phyloP scores from a whole-genome alignment of 805 yeast species.

The Kazachstania kunashirensis region DNA sequence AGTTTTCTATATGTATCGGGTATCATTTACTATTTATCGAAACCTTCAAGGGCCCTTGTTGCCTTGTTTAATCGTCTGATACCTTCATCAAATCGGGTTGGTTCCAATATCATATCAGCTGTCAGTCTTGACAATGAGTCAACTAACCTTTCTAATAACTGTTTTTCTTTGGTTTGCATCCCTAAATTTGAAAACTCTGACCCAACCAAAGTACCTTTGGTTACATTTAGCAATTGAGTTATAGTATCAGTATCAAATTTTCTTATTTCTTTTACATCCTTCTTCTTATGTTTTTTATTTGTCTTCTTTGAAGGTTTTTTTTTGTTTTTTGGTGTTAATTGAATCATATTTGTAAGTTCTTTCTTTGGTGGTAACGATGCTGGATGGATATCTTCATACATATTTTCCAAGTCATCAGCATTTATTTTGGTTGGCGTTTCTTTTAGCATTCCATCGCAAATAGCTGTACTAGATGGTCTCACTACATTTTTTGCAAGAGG shows the following conservation, averaged over 20 bases:
- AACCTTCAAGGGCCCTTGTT: constrained; percentile 78
- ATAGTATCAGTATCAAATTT: constrained; percentile 26
- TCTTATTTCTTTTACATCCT: not conserved
- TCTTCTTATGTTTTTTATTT: not conserved
- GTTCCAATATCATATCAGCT: constrained; percentile 82
- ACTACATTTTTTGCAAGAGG: constrained; percentile 12
- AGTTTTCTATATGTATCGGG: too few species aligned
- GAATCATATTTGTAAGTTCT: not conserved
- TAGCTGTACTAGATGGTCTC: constrained; percentile 20
- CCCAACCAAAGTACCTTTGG: constrained; percentile 34
- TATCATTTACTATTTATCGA: constrained; percentile 10
- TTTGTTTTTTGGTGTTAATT: not conserved
- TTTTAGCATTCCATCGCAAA: not conserved
- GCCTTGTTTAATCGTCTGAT: constrained; percentile 73
- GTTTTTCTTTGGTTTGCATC: constrained; percentile 65
- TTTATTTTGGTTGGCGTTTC: not conserved
- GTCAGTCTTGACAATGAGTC: constrained; percentile 78
- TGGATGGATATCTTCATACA: constrained; percentile 1
- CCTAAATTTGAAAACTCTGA: constrained; percentile 65
- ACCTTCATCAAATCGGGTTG: constrained; percentile 69
- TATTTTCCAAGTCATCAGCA: not conserved
- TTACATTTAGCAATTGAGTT: constrained; percentile 29
- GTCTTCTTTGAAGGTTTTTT: not conserved
- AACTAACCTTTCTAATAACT: constrained; percentile 71
- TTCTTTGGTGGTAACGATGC: constrained; percentile 1